Percentiles rank a stretch among this genome's conserved stretches.
These are phyloP conservation scores for Heritiera fomes DNA, from an alignment of 345 rosid genomes.

Conservation along the genomic window DNA sequence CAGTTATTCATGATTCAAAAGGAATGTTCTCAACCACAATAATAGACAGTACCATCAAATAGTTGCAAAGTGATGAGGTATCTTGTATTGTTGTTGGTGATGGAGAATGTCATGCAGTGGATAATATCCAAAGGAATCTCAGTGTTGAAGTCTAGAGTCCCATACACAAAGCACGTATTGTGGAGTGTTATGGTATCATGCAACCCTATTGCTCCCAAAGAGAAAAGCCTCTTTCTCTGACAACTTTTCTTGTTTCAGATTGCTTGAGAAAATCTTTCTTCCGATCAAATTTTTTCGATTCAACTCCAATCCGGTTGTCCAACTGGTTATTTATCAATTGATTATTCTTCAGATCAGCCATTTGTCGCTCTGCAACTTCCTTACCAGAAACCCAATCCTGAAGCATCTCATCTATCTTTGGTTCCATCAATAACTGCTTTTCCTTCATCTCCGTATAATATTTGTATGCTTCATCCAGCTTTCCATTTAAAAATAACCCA, in stretches of 20 bases:
- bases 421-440: constrained; percentile 63
- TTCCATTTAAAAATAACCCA: constrained; percentile 84
- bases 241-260: constrained; percentile 67
- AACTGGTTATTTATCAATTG: constrained; percentile 23
- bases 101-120: constrained; percentile 23
- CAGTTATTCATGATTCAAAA: constrained; percentile 2
- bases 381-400: constrained; percentile 66
- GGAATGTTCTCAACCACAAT: constrained; percentile 2
- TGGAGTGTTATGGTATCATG: constrained; percentile 20
- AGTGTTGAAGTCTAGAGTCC: constrained; percentile 22
- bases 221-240: constrained; percentile 67
- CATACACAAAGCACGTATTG: constrained; percentile 3
- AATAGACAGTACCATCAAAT: not conserved
- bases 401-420: constrained; percentile 67
- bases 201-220: constrained; percentile 53
- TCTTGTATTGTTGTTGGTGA: constrained; percentile 12
- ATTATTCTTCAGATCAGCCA: constrained; percentile 28
- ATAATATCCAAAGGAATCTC: constrained; percentile 10
- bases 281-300: constrained; percentile 32
- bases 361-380: constrained; percentile 42
- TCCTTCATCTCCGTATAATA: constrained; percentile 80
- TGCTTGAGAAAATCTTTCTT: constrained; percentile 51
- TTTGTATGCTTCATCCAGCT: constrained; percentile 69
- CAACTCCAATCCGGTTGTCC: constrained; percentile 24
- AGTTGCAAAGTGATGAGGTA: constrained; percentile 10